Base-by-base conservation (phyloP, 306 rosid species). In the Mucuna pruriens region DNA sequence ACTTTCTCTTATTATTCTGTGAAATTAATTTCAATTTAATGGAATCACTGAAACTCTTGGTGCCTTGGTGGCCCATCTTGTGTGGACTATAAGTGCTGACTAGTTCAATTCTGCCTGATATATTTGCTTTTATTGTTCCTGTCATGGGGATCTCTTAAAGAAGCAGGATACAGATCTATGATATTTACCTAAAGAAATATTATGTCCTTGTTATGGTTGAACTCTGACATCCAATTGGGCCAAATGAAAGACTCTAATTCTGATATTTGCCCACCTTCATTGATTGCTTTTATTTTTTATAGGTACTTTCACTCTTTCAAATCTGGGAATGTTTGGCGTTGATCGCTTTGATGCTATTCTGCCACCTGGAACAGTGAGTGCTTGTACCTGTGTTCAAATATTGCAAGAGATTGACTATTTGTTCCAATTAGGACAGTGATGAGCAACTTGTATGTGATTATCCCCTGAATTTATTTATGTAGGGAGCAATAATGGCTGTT, bases 401-500 rank as follows among this genome's bases (percentile, higher is more conserved):
- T 16, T 79, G 40, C 73, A 10, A 39, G 78, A 74, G 73, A 5
- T 42, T 72, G 69, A 66, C 42, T 64, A 52, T 55, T 52, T 54
- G 5, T 75, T 63, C 68, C 15, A 33, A 68, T 74, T 70, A 20
- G 19, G 33, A 46, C 74, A 48, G 42, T 33, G 63, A 34, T 38
- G 34, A 34, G 16, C 3, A 54, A 34, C 69, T 25, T 26, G 80
- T 54, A 48, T 68, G 39, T 66, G 42, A 76, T 82, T 29, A 54
- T 51, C 64, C 45, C 63, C 40, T 73, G 83, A 57, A 51, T 79
- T 71, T 75, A 19, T 73, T 74, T 61, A 11, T 77, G 73, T 80
- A 96, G 99, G 99, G 99, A 62, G 99, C 99, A 54, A 96, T 96
- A 61, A 96, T 96, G 99, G 99, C 98, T 63, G 97, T 96, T 36